These are phyloP conservation scores for Phytophthora cryptogea DNA, from an alignment of 352 stramenopile genomes.

Conservation along the genomic window DNA sequence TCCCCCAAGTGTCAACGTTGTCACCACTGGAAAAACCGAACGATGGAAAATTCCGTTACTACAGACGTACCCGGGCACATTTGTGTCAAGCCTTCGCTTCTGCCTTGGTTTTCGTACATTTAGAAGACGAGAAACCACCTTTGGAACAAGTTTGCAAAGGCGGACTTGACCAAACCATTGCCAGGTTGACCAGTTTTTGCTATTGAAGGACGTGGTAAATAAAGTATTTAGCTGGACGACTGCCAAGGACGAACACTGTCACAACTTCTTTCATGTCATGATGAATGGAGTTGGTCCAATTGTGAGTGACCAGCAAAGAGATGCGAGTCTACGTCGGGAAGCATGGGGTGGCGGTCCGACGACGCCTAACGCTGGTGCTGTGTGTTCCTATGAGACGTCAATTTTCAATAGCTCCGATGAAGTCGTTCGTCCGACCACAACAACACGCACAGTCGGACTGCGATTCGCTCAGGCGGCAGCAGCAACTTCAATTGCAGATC, in stretches of 20 bases:
- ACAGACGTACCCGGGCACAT: slow-evolving; percentile 67
- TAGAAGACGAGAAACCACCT: slow-evolving; percentile 3
- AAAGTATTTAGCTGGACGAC: neutral
- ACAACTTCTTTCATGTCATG: neutral
- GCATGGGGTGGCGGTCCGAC: slow-evolving; percentile 4
- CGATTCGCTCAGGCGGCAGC: neutral
- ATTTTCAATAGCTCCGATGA: slow-evolving; percentile 1
- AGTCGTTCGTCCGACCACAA: neutral
- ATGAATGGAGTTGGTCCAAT: slow-evolving; percentile 2
- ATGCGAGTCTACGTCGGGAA: neutral
- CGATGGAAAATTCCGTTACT: slow-evolving; percentile 39
- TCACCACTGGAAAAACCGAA: slow-evolving; percentile 28
- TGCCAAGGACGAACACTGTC: neutral
- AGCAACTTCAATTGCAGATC: neutral
- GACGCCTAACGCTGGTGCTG: neutral
- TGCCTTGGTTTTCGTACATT: slow-evolving; percentile 39
- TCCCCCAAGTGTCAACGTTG: slow-evolving; percentile 21
- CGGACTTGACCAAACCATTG: neutral
- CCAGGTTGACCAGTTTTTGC: neutral
- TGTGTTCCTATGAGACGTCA: neutral
- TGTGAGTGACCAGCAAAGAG: neutral
- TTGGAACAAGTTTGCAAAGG: no score
- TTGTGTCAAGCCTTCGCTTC: slow-evolving; percentile 29
- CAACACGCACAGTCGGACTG: neutral
- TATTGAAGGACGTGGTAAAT: neutral